Conservation (phyloP, 176 grass and related monocot genomes). For the Lolium multiflorum region DNA sequence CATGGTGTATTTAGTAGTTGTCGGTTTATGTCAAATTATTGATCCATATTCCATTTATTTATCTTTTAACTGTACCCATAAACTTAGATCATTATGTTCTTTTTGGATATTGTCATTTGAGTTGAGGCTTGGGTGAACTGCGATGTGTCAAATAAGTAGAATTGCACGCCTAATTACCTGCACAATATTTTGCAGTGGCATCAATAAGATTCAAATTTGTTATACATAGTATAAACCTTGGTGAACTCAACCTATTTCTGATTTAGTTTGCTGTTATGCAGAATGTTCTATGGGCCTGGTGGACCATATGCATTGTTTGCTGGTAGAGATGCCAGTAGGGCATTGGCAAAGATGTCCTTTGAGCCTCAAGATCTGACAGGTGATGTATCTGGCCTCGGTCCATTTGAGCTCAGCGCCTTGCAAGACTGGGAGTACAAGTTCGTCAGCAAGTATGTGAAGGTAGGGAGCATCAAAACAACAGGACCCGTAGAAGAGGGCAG, state of each 20-base stretch:
- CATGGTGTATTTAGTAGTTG: not conserved
- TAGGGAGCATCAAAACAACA: conserved; percentile 58
- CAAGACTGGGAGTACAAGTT: conserved; percentile 90
- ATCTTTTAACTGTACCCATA: not conserved
- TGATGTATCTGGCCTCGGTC: conserved; percentile 75
- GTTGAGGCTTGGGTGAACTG: not conserved
- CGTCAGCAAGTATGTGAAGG: conserved; percentile 77
- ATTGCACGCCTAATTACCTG: not conserved
- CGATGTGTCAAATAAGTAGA: not conserved
- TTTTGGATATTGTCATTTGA: not conserved
- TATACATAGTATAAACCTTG: conserved; percentile 7
- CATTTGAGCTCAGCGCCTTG: conserved; percentile 68
- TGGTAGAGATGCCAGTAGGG: conserved; percentile 84
- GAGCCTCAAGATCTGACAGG: conserved; percentile 71
- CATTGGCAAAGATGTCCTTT: conserved; percentile 91
- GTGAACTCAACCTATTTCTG: not conserved
- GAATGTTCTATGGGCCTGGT: conserved; percentile 92
- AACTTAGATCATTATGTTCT: not conserved
- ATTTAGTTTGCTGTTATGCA: conserved; percentile 44
- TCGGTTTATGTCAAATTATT: not conserved
- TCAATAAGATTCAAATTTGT: not conserved
- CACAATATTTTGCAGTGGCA: not conserved
- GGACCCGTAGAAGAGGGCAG: conserved; percentile 26
- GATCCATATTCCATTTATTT: not conserved
- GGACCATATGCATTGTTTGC: conserved; percentile 82